Evolutionary conservation across 2,329 filamentous ascomycete species (phyloP), one percentile per base, ranked within the genome.

Genomic region (Fusarium vanettenii): DNA sequence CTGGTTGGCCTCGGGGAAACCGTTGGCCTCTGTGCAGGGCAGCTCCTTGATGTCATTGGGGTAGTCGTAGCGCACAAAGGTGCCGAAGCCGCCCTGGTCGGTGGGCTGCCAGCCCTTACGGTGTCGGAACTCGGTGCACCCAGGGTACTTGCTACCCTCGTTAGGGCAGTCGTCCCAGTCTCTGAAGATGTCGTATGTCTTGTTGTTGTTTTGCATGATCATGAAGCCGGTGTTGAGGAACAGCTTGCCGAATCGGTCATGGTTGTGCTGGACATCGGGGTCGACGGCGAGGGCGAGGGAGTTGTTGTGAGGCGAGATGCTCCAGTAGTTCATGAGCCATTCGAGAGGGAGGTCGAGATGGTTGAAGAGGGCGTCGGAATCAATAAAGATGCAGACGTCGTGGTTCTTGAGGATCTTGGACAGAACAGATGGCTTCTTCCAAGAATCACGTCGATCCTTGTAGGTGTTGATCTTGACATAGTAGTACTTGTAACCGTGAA

Each of bases 151-250:
- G 72, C 81, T 81, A 48, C 79, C 76, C 11, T 86, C 84, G 45
- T 84, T 79, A 27, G 85, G 81, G 71, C 85, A 87, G 59, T 79
- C 79, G 35, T 82, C 81, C 87, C 87, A 89, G 45, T 85, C 86
- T 66, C 85, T 83, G 43, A 89, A 81, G 43, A 89, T 87, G 29
- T 86, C 81, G 72, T 84, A 84, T 1, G 86, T 87, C 71, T 83
- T 84, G 14, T 82, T 78, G 73, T 86, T 86, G 79, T 88, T 87
- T 79, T 89, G 87, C 5, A 87, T 84, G 45, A 89, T 80, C 78
- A 89, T 88, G 82, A 89, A 89, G 18, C 87, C 87, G 1, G 87
- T 87, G 81, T 89, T 89, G 75, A 85, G 82, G 83, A 84, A 86
- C 72, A 81, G 73, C 66, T 82, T 83, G 69, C 81, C 82, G 22